These are phyloP conservation scores for Terana coerulea DNA, from an alignment of 768 basidiomycete genomes.

Conservation along the genomic window DNA sequence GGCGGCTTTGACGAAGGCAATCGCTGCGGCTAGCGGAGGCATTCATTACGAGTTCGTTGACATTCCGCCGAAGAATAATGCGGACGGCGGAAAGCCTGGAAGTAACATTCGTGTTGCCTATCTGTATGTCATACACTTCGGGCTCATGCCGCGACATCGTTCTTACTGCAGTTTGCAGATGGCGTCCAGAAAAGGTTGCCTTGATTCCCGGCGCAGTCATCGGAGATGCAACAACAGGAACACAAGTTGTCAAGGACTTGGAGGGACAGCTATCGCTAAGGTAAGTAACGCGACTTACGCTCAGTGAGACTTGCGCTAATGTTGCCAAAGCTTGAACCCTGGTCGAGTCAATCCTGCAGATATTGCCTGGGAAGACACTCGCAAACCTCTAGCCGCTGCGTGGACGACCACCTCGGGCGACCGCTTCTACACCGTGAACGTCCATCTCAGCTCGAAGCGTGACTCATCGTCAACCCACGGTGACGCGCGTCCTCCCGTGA, in stretches of 20 bases:
- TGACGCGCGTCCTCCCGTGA: constrained; percentile 56
- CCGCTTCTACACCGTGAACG: constrained; percentile 54
- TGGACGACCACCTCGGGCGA: constrained; percentile 45
- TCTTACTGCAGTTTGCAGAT: constrained; percentile 25
- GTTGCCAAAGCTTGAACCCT: constrained; percentile 48
- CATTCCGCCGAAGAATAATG: constrained; percentile 47
- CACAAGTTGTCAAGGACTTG: constrained; percentile 31
- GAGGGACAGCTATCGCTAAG: constrained; percentile 37
- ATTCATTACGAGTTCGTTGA: constrained; percentile 47
- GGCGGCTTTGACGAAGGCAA: constrained; percentile 43
- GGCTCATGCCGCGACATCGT: neutral
- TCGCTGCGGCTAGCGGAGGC: constrained; percentile 35
- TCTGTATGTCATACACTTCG: constrained; percentile 33
- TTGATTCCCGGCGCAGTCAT: constrained; percentile 41
- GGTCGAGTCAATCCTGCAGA: constrained; percentile 59
- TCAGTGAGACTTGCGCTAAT: neutral
- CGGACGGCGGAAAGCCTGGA: constrained; percentile 59
- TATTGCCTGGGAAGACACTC: constrained; percentile 48
- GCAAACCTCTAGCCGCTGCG: constrained; percentile 57
- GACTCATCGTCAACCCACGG: constrained; percentile 53
- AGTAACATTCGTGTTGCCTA: constrained; percentile 62
- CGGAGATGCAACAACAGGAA: constrained; percentile 46
- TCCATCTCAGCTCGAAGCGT: constrained; percentile 56
- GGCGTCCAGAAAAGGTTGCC: constrained; percentile 46
- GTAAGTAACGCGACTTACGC: constrained; percentile 22